Evolutionary conservation across 495 filamentous ascomycete genomes (phyloP).

Genomic region (Cairneyella variabilis): DNA sequence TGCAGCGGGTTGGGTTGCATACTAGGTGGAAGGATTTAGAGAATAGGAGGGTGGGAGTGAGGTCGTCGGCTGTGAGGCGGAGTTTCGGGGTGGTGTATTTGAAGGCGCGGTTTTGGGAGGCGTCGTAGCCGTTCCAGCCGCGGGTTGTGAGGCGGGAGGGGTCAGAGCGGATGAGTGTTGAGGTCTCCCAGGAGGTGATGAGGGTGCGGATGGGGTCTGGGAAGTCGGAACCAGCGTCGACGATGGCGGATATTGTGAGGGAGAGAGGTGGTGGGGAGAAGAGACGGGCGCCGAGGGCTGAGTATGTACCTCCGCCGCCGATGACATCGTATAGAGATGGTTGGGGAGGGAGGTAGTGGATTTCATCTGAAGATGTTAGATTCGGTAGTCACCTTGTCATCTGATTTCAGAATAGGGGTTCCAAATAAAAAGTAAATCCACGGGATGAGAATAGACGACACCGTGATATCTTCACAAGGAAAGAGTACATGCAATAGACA

Average conservation of each 20-base stretch:
- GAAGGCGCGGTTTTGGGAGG: slow-evolving; percentile 59
- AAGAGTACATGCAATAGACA: too few species aligned
- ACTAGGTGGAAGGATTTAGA: slow-evolving; percentile 84
- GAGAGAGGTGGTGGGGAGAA: slow-evolving; percentile 62
- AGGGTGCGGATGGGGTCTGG: slow-evolving; percentile 56
- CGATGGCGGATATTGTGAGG: slow-evolving; percentile 74
- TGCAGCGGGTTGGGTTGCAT: slow-evolving; percentile 75
- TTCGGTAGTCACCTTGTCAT: too few species aligned
- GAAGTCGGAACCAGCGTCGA: slow-evolving; percentile 88
- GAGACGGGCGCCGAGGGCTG: slow-evolving; percentile 82
- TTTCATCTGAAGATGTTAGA: slow-evolving; percentile 70
- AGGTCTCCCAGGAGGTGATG: slow-evolving; percentile 70
- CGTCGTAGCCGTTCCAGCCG: slow-evolving; percentile 83
- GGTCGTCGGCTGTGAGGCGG: slow-evolving; percentile 60
- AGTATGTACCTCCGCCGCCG: slow-evolving; percentile 84
- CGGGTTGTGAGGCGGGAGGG: slow-evolving; percentile 72
- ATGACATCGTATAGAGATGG: slow-evolving; percentile 66
- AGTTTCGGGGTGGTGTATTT: slow-evolving; percentile 84
- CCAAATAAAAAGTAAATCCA: too few species aligned
- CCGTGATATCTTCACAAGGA: too few species aligned
- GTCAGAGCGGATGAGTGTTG: slow-evolving; percentile 62
- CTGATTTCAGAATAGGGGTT: too few species aligned
- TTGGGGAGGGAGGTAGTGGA: slow-evolving; percentile 65
- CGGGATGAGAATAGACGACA: too few species aligned
- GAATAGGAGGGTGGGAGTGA: slow-evolving; percentile 52